Percentiles rank a stretch among this genome's conserved stretches.
These are phyloP conservation scores for Xylaria palmicola DNA, from an alignment of 495 filamentous ascomycete species.

Conservation along the genomic window DNA sequence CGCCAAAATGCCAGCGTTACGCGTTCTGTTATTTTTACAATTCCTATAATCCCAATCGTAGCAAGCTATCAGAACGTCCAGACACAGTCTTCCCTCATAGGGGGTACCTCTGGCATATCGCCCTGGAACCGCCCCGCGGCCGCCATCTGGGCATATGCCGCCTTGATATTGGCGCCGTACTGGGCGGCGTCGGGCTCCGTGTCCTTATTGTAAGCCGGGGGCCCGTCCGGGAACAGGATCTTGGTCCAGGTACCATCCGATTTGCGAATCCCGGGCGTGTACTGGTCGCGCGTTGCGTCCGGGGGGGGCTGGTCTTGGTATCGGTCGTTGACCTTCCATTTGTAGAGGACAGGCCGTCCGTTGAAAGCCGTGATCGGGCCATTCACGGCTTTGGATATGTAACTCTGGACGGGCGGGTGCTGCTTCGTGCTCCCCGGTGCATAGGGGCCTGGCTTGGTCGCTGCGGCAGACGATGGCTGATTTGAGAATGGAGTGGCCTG, in stretches of 20 bases:
- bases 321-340: constrained; percentile 27
- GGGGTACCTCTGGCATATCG: constrained; percentile 67
- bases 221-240: constrained; percentile 70
- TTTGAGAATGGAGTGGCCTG: not conserved
- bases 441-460: constrained; percentile 33
- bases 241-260: constrained; percentile 47
- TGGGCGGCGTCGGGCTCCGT: constrained; percentile 47
- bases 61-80: constrained; percentile 59
- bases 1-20: not conserved
- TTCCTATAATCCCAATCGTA: not conserved
- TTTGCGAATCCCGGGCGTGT: constrained; percentile 35
- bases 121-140: constrained; percentile 63
- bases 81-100: constrained; percentile 68
- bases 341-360: constrained; percentile 41
- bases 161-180: constrained; percentile 49
- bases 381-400: constrained; percentile 31
- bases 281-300: constrained; percentile 19
- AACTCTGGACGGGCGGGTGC: constrained; percentile 41
- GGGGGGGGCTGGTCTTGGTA: constrained; percentile 23
- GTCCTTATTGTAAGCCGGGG: constrained; percentile 56
- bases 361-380: constrained; percentile 40
- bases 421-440: constrained; percentile 40
- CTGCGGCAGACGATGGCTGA: not conserved
- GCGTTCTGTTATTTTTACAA: not conserved
- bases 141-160: constrained; percentile 58